phyloP scores from a whole-genome alignment of 345 rosid species.

The Citrus trifoliata region DNA sequence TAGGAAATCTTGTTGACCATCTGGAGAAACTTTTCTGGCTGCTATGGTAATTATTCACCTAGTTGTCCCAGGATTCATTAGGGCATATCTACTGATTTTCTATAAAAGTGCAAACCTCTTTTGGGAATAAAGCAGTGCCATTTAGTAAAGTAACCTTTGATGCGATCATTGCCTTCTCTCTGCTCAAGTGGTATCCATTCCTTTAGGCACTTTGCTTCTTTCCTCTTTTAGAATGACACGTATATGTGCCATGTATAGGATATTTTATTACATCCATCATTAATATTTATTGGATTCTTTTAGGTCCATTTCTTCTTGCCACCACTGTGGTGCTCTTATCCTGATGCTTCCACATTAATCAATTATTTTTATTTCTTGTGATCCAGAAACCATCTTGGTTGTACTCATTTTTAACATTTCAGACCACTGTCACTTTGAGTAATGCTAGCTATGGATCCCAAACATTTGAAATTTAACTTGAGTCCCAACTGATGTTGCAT shows the following conservation, averaged over 20 bases:
- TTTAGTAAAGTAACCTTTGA: not conserved
- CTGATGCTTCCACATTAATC: not conserved
- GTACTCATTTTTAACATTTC: not conserved
- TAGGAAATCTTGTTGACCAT: constrained; percentile 4
- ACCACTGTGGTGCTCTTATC: not conserved
- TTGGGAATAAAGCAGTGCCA: constrained; percentile 9
- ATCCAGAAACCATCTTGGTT: not conserved
- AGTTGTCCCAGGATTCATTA: not conserved
- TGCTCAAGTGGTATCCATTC: constrained; percentile 7
- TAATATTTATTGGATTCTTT: not conserved
- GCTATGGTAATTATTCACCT: not conserved
- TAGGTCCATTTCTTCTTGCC: not conserved
- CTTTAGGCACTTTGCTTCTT: not conserved
- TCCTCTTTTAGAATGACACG: constrained; percentile 10
- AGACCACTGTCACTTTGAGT: not conserved
- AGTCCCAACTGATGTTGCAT: too few species aligned
- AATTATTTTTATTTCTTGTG: not conserved
- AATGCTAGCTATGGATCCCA: too few species aligned
- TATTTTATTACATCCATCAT: not conserved
- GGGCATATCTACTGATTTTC: not conserved
- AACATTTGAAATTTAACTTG: too few species aligned
- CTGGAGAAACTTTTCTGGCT: not conserved
- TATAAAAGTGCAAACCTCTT: not conserved
- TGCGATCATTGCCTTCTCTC: not conserved
- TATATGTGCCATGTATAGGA: not conserved